phyloP scores from a whole-genome alignment of 192 early-diverging fungal genomes.

The Backusella luteola region DNA sequence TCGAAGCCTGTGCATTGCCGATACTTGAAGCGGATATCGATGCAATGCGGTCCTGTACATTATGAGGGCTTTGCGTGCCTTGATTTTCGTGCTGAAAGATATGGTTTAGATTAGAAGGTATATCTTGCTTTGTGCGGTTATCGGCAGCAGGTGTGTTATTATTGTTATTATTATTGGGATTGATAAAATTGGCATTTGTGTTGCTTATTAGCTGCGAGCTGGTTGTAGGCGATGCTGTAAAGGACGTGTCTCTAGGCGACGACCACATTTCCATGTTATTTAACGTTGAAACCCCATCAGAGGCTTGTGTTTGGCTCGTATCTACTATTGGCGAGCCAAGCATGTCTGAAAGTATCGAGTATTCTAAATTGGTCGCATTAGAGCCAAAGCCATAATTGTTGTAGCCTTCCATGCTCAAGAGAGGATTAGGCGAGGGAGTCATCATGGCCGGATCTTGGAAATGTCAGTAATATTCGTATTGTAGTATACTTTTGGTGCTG shows the following conservation, averaged over 20 bases:
- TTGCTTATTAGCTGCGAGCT: background rate
- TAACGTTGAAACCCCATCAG: background rate
- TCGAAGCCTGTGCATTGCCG: background rate
- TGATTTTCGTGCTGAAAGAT: background rate
- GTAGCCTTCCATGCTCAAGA: constrained; percentile 6
- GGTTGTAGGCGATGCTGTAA: background rate
- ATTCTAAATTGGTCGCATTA: constrained; percentile 84
- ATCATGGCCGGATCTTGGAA: background rate
- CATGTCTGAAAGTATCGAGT: constrained; percentile 87
- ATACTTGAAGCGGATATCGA: background rate
- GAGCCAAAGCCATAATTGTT: constrained; percentile 77
- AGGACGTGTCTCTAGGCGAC: background rate
- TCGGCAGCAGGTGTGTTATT: background rate
- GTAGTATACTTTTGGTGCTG: background rate
- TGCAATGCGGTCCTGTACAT: background rate
- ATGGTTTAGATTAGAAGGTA: no score
- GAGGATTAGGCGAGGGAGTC: background rate
- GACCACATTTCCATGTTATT: constrained; percentile 5
- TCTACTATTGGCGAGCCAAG: constrained; percentile 55
- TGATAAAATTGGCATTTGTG: background rate
- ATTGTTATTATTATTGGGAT: background rate
- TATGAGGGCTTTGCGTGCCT: background rate
- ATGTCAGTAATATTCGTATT: background rate
- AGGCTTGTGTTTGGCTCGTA: background rate
- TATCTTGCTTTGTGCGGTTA: background rate